phyloP scores from a whole-genome alignment of 345 rosid species.

The Citrus sp. region DNA sequence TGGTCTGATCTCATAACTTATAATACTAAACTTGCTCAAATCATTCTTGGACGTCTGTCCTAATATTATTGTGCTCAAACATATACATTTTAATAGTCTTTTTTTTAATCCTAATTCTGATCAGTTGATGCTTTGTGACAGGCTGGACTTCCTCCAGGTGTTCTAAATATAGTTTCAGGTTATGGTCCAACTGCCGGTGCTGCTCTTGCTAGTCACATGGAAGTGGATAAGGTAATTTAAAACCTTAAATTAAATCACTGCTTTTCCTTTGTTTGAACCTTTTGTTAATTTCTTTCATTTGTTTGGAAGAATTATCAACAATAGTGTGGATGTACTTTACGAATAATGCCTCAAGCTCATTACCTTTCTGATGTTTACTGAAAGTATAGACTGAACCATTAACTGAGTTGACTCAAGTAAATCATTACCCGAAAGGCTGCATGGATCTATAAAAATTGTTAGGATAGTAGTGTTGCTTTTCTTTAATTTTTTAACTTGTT shows the following conservation, averaged over 20 bases:
- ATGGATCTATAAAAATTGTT: neutral
- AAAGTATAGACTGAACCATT: neutral
- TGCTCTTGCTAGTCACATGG: conserved; percentile 87
- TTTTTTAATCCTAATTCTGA: conserved; percentile 4
- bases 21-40: neutral
- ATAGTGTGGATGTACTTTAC: neutral
- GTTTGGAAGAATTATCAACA: neutral
- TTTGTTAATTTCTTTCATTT: neutral
- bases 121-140: conserved; percentile 18
- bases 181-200: conserved; percentile 90
- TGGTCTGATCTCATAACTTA: neutral
- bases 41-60: neutral
- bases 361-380: neutral
- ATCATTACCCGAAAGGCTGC: neutral
- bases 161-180: conserved; percentile 81
- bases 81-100: neutral
- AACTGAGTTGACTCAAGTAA: neutral
- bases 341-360: neutral
- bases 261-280: neutral
- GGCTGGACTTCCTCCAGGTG: conserved; percentile 97
- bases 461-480: neutral
- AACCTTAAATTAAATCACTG: neutral
- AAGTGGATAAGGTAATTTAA: conserved; percentile 73
- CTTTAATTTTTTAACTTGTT: neutral
- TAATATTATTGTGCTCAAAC: neutral